A percentile compares a stretch with the other conserved stretches of the same genome.
Conservation (phyloP, 169 alveolate species). For the Eimeria falciformis region DNA sequence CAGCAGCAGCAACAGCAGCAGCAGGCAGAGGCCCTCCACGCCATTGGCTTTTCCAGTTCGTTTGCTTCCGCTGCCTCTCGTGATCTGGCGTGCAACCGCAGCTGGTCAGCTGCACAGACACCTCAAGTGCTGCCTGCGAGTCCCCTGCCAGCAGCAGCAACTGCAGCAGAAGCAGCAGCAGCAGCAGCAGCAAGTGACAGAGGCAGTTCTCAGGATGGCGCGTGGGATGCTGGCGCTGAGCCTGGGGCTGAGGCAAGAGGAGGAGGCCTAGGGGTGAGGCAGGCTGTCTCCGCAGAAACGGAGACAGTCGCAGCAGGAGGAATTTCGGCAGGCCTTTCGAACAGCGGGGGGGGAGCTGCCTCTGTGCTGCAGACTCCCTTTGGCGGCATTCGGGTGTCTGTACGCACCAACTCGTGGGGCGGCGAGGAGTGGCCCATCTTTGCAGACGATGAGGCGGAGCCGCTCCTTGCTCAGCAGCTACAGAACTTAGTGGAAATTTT, state of each 20-base stretch:
- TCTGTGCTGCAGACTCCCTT: constrained; percentile 68
- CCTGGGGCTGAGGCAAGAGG: too few species aligned
- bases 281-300: too few species aligned
- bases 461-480: constrained; percentile 56
- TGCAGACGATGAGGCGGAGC: constrained; percentile 77
- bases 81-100: too few species aligned
- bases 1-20: background rate
- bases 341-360: background rate
- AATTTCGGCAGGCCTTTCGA: background rate
- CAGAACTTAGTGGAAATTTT: constrained; percentile 64
- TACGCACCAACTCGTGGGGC: background rate
- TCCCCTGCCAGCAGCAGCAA: background rate
- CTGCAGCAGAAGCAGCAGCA: too few species aligned
- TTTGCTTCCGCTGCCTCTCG: too few species aligned
- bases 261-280: too few species aligned
- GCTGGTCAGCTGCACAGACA: background rate
- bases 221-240: too few species aligned
- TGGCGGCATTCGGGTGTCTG: constrained; percentile 71
- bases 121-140: background rate
- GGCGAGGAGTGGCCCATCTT: constrained; percentile 76
- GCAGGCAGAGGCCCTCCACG: too few species aligned
- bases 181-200: background rate
- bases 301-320: background rate
- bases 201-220: background rate
- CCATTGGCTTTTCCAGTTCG: too few species aligned